Conservation (phyloP, 2,329 filamentous ascomycete species). For the Diaporthe ampelina region DNA sequence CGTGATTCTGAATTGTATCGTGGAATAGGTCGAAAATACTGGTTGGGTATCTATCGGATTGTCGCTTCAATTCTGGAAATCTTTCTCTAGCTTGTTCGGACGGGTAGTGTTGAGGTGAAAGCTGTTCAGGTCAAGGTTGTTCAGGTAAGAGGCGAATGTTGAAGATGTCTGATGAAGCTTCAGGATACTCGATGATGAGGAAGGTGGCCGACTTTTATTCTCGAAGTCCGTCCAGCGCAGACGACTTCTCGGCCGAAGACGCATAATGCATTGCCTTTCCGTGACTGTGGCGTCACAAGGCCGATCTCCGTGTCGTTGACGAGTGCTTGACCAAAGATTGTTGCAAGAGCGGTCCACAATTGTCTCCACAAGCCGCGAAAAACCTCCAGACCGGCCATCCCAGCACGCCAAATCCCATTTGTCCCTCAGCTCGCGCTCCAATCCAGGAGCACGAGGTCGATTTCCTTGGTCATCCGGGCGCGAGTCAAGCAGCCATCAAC, state of each 20-base stretch:
- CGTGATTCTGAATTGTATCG: neutral
- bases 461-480: neutral
- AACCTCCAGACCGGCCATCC: neutral
- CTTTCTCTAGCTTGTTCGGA: neutral
- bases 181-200: neutral
- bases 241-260: neutral
- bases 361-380: slow-evolving; percentile 4
- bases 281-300: slow-evolving; percentile 11
- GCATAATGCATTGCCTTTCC: neutral
- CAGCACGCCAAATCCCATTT: neutral
- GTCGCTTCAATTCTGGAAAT: neutral
- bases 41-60: neutral
- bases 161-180: neutral
- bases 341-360: slow-evolving; percentile 1
- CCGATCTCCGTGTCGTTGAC: neutral
- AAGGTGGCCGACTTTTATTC: slow-evolving; percentile 2
- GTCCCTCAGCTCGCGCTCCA: neutral
- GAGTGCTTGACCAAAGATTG: slow-evolving; percentile 7
- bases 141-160: neutral
- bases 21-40: neutral
- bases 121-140: neutral
- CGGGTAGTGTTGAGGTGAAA: no score
- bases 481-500: neutral
- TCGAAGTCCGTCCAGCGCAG: neutral
- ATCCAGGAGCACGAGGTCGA: neutral